Base-by-base conservation (phyloP, 2,329 filamentous ascomycete genomes). In the Calonectria honghensis region DNA sequence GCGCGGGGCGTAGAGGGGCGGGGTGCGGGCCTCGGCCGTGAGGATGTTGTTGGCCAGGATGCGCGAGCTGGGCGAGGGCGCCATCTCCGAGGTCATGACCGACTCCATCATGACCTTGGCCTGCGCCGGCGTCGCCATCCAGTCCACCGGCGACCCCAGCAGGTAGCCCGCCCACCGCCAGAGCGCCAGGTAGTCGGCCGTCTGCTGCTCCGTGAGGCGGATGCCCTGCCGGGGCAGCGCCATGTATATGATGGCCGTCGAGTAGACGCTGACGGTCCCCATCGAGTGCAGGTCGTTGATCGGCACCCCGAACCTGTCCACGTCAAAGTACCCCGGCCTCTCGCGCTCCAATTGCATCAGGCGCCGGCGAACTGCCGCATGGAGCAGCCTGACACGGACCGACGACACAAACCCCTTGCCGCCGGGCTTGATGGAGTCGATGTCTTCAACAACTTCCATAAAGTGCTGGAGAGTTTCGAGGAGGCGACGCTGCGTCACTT, bases 271-370 rank as follows among this genome's bases (percentile, higher is more conserved):
- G 74, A 96, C 93, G 2, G 94, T 96, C 14, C 88, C 93, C 41
- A 96, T 91, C 72, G 89, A 91, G 83, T 96, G 94, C 2, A 96
- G 88, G 78, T 96, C 93, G 79, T 94, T 96, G 81, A 96, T 92
- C 5, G 93, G 93, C 1, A 93, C 86, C 4, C 93, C 93, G 81
- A 87, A 90, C 74, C 89, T 85, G 54, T 89, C 85, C 5, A 91
- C 82, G 68, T 92, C 87, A 81, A 91, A 94, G 81, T 94, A 94
- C 11, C 87, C 88, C 0, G 91, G 91, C 18, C 87, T 85, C 59
- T 88, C 83, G 24, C 86, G 81, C 35, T 88, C 88, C 6, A 94
- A 86, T 61, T 88, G 89, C 80, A 93, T 85, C 70, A 94, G 93
- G 14, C 91, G 89, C 70, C 90, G 86, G 6, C 93, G 89, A 11